Conservation (phyloP, 2,329 filamentous ascomycete species). For the Venturia nashicola region DNA sequence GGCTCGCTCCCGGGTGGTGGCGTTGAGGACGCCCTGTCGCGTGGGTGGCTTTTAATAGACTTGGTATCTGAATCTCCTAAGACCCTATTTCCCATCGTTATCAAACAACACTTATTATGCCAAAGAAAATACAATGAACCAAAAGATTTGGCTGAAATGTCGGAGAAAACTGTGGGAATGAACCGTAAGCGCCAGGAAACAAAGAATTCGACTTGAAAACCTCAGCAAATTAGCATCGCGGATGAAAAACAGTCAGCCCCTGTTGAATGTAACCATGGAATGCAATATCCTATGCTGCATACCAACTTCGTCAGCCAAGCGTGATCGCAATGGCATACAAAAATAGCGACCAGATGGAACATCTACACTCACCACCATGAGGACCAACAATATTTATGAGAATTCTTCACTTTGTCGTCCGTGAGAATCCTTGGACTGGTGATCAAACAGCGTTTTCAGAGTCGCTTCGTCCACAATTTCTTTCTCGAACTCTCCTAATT, state of each 20-base stretch:
- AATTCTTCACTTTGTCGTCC: neutral
- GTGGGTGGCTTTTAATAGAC: neutral
- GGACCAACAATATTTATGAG: neutral
- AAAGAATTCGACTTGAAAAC: neutral
- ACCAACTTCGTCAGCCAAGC: neutral
- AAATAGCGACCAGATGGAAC: neutral
- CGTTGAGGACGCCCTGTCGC: neutral
- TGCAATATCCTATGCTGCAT: neutral
- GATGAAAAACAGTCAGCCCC: neutral
- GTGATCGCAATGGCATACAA: neutral
- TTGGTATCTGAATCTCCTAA: neutral
- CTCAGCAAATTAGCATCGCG: neutral
- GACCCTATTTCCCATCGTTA: neutral
- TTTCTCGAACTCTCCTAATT: slow-evolving; percentile 12
- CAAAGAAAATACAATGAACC: neutral
- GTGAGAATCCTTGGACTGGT: neutral
- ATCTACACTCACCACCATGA: neutral
- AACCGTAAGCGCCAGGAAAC: neutral
- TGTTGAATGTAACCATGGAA: neutral
- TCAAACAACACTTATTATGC: neutral
- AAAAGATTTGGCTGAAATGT: neutral
- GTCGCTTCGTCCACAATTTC: slow-evolving; percentile 8
- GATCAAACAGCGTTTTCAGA: neutral
- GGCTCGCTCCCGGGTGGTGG: neutral
- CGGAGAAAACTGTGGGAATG: neutral